These are phyloP conservation scores for Acrocalymma vagum DNA, from an alignment of 2,329 filamentous ascomycete species.

Conservation along the genomic window DNA sequence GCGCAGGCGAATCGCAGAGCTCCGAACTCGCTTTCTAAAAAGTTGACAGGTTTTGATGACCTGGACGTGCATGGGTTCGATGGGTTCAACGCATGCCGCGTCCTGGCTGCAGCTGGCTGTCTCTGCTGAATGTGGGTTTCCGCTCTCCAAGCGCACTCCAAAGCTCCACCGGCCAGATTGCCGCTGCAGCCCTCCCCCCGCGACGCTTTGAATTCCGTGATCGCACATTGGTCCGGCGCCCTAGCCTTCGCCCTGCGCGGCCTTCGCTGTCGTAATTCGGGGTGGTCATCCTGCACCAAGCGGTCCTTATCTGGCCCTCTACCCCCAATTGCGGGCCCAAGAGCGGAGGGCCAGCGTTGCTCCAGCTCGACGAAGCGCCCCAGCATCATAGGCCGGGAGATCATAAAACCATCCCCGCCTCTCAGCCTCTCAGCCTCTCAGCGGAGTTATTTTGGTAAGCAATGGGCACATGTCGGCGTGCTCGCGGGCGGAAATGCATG, in stretches of 20 bases:
- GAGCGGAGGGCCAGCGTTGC: slow-evolving; percentile 27
- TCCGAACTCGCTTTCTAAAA: slow-evolving; percentile 42
- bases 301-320: slow-evolving; percentile 37
- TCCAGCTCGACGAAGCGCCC: slow-evolving; percentile 23
- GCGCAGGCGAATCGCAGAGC: slow-evolving; percentile 30
- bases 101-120: no score
- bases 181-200: slow-evolving; percentile 39
- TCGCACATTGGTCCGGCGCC: slow-evolving; percentile 37
- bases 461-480: no score
- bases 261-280: slow-evolving; percentile 44
- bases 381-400: slow-evolving; percentile 34
- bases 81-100: no score
- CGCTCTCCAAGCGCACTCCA: no score
- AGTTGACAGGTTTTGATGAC: slow-evolving; percentile 33
- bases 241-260: slow-evolving; percentile 23
- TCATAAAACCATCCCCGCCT: slow-evolving; percentile 29
- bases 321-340: slow-evolving; percentile 21
- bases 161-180: slow-evolving; percentile 41
- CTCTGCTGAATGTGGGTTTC: slow-evolving; percentile 38
- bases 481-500: slow-evolving; percentile 10
- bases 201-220: slow-evolving; percentile 28
- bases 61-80: slow-evolving; percentile 26
- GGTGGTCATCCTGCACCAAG: slow-evolving; percentile 34
- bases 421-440: no score
- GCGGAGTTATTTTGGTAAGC: no score